Base-by-base conservation (phyloP, 305 asterid genomes). In the Plantago coronopus region DNA sequence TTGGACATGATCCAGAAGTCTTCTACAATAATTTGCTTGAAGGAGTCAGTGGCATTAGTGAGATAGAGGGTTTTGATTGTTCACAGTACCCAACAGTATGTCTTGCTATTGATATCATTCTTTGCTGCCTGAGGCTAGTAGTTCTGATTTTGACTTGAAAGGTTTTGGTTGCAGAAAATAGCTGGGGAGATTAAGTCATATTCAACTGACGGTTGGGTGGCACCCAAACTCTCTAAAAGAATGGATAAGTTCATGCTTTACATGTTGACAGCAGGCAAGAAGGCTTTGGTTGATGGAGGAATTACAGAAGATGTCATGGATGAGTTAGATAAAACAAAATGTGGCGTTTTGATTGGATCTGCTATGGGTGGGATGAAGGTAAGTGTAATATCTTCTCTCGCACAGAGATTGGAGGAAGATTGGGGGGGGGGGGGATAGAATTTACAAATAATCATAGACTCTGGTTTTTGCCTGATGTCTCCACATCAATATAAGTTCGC, bases 331-430 rank as follows among this genome's bases (percentile, higher is more conserved):
- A 91, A 91, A 79, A 62, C 85, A 37, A 83, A 68, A 73, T 91
- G 98, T 49, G 97, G 98, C 8, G 95, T 91, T 64, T 67, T 91
- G 70, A 79, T 91, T 62, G 98, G 97, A 71, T 89, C 98, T 20
- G 97, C 94, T 61, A 76, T 91, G 91, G 98, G 98, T 70, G 98
- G 98, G 50, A 80, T 89, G 94, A 81, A 85, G 88, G 98, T 91
- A 76, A 54, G 70, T 67, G 49, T 60, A 60, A 31, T 45, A 68
- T 62, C 25, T 63, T 29, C 40, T 29, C 40, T 34, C 12, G 12
- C 40, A 7, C 19, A 46, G 17, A 7, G 20, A 46, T 16, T 46
- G 11, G 20, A 46, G 19, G 51, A 46, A 46, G 51, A 5, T 2
- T 9, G 51, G 21, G 17, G 51, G 18, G 20, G 51, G 21, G 40